Evolutionary conservation across 305 asterid genomes (phyloP), one percentile per base, ranked within the genome.

Genomic region (Withania somnifera): DNA sequence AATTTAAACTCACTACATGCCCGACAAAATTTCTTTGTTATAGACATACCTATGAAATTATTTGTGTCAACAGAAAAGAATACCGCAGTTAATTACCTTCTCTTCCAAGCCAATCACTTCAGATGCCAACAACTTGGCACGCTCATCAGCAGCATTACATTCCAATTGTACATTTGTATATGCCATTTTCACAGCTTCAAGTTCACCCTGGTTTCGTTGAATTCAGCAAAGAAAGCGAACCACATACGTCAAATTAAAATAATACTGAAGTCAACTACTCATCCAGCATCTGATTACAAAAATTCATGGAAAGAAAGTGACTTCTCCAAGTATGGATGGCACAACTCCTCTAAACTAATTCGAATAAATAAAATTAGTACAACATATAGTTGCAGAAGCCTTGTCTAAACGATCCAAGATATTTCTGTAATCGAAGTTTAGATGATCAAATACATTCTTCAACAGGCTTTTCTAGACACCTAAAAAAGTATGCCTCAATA

Each of bases 51-150:
- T 69, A 15, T 15, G 40, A 47, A 73, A 47, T 73, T 45, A 50
- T 47, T 26, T 47, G 20, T 56, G 60, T 24, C 60, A 47, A 51
- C 60, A 75, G 80, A 75, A 3, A 6, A n/a, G 80, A 50, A 75
- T 17, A 50, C 61, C 5, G 38, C 28, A 58, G 61, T 36, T 1
- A 77, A 82, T 56, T 88, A 95, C 99, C 98, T 95, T 97, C 88
- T 97, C 99, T 89, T 97, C 99, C 89, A 94, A 92, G 73, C 89
- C 97, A 87, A 97, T 97, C 84, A 97, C 98, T 92, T 97, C 99
- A 82, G 99, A 91, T 71, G 97, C 99, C 89, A 97, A 89, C 52
- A 97, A 87, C 85, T 93, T 97, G 79, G 97, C 94, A 11, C 98
- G 96, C 84, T 97, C 98, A 90, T 97, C 99, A 78, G 98, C 99